Evolutionary conservation across 495 filamentous ascomycete species (phyloP), one percentile per base, ranked within the genome.

Genomic region (Aspergillus nidulans): DNA sequence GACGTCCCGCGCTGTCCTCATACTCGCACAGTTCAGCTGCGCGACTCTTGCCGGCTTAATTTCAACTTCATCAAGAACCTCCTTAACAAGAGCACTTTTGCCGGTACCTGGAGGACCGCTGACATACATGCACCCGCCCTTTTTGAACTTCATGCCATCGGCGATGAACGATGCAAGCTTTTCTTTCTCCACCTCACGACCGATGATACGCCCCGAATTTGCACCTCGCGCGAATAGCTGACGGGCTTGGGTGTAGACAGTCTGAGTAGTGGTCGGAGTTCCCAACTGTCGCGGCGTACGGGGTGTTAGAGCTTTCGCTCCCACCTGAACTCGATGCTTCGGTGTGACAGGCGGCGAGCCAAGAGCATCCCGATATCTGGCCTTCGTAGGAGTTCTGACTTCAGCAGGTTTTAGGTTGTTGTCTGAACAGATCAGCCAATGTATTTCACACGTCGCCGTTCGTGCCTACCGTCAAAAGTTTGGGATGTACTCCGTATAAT

Each of bases 71-170:
- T 79, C 72, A 47, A 85, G 88, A 25, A 96, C 80, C 61, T 95
- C 87, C 51, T 84, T 81, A 48, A 97, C 82, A 70, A 97, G 82
- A 4, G 94, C 95, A 68, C 91, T 96, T 71, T 99, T 99, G 6
- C 94, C 94, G 4, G 95, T 97, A 1, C 94, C 94, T 2, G 94
- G 94, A 25, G 94, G 94, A 0, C 94, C 94, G 60, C 91, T 96
- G 59, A 99, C 85, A 65, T 99, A 99, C 34, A 96, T 78, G 65
- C 91, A 96, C n/a, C 91, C 90, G 45, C 88, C 86, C 18, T 80
- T 78, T 9, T 75, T 75, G 15, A 79, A 67, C 10, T 77, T 70
- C 9, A 86, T 70, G 55, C 86, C 82, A 36, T 81, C 76, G 32
- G 80, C 70, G 38, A 99, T 76, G 58, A 97, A 97, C 0, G 60